Evolutionary conservation across 352 stramenopile species (phyloP).

Genomic region (Phytopythium ostracodes): DNA sequence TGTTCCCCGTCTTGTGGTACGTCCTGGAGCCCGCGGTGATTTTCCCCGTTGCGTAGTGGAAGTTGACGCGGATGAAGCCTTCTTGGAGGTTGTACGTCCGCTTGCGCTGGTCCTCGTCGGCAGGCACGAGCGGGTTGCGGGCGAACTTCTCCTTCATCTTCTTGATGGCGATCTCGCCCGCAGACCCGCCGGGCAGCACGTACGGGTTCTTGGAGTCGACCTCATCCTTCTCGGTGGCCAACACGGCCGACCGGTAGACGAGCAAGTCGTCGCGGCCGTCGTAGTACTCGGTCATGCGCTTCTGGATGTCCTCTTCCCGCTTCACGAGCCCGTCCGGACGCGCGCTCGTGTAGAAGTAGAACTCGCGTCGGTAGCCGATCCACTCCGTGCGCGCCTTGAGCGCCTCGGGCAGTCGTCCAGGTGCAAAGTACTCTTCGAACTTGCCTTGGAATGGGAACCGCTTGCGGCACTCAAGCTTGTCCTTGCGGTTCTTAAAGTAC

Average conservation of each 20-base stretch:
- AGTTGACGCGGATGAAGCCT: constrained; percentile 85
- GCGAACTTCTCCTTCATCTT: constrained; percentile 94
- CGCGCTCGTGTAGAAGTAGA: constrained; percentile 91
- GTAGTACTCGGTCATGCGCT: constrained; percentile 85
- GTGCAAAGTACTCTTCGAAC: constrained; percentile 82
- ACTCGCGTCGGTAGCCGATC: constrained; percentile 79
- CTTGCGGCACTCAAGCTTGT: constrained; percentile 78
- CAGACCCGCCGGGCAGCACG: constrained; percentile 61
- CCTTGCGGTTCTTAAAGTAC: constrained; percentile 90
- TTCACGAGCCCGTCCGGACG: constrained; percentile 86
- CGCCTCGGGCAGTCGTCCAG: constrained; percentile 64
- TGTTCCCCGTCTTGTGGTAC: constrained; percentile 76
- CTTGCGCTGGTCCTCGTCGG: constrained; percentile 85
- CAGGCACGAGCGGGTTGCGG: constrained; percentile 42
- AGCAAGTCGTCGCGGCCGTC: constrained; percentile 84
- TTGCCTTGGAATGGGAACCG: constrained; percentile 83
- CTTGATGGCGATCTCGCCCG: constrained; percentile 80
- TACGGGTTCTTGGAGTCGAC: constrained; percentile 78
- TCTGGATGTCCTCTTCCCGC: constrained; percentile 86
- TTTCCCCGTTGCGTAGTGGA: constrained; percentile 91
- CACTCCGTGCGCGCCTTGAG: constrained; percentile 83
- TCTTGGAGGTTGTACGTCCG: constrained; percentile 90
- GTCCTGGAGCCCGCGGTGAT: constrained; percentile 81
- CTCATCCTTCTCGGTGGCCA: constrained; percentile 76
- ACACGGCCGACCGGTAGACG: constrained; percentile 73